Base-by-base conservation (phyloP, 805 yeast genomes). In the Pichia kluyveri region DNA sequence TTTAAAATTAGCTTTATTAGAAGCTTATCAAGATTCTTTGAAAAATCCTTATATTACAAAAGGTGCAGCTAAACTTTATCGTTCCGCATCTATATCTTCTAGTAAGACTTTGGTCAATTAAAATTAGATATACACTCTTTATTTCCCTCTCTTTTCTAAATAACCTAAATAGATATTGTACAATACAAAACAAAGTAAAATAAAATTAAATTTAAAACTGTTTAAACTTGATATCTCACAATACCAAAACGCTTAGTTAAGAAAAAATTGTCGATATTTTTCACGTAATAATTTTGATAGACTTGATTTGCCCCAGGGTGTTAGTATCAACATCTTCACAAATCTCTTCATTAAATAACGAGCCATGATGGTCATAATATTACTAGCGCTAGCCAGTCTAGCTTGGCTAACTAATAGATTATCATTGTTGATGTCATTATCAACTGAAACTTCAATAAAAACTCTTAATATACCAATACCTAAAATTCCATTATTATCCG, bases 1-100 rank as follows among this genome's bases (percentile, higher is more conserved):
- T 39, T 70, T 84, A 42, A 83, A 82, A 58, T 59, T 60, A 42
- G 82, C 82, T 1, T 65, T 85, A n/a, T 56, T 69, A 32, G 88
- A 83, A 60, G 72, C 83, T 38, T 71, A 66, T 56, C 72, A 78
- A 44, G 69, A 74, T 51, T 75, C 88, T 1, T 61, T 71, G 56
- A 61, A 59, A 42, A 69, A 77, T 54, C 88, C 88, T 23, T 75
- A 69, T 44, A n/a, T 19, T 28, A 37, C 45, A 9, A 52, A 49
- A 40, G 55, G 51, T 28, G 58, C 53, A n/a, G 40, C 54, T 15
- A 51, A 54, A 23, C 44, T 56, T 18, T 56, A 56, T 40, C 51
- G 55, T 17, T 49, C 52, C 5, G 37, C 38, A 17, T 47, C 50
- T 19, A 10, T 37, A 3, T 40, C 40, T 34, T 48, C 51, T 8